A percentile compares a stretch with the other conserved stretches of the same genome.
phyloP scores from a whole-genome alignment of 306 rosid genomes.

The Dryas octopetala region DNA sequence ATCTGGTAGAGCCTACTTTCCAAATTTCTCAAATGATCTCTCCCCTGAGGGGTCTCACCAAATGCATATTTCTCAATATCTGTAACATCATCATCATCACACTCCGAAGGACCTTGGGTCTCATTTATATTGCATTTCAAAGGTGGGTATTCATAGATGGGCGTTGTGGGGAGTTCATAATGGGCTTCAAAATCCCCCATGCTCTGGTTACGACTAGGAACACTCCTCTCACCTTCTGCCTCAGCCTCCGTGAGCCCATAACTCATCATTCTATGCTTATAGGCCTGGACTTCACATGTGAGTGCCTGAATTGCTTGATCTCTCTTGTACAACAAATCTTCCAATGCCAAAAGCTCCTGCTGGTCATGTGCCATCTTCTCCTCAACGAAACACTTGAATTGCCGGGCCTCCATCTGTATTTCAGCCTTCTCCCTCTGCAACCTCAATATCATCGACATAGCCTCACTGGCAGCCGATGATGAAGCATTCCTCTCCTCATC shows the following conservation, averaged over 20 bases:
- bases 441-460: conserved; percentile 99
- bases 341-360: conserved; percentile 67
- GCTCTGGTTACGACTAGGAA: conserved; percentile 19
- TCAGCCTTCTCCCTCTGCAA: conserved; percentile 99
- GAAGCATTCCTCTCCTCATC: conserved; percentile 97
- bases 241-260: conserved; percentile 73
- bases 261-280: conserved; percentile 92
- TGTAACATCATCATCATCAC: conserved; percentile 47
- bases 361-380: conserved; percentile 93
- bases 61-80: conserved; percentile 90
- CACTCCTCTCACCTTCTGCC: conserved; percentile 51
- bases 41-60: conserved; percentile 72
- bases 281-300: conserved; percentile 89
- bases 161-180: conserved; percentile 48
- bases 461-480: conserved; percentile 90
- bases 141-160: conserved; percentile 71
- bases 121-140: conserved; percentile 65
- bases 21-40: conserved; percentile 61
- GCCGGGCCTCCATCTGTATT: conserved; percentile 93
- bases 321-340: conserved; percentile 87
- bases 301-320: conserved; percentile 89
- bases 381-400: conserved; percentile 83
- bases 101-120: conserved; percentile 43
- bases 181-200: conserved; percentile 46
- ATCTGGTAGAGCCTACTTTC: conserved; percentile 77